Evolutionary conservation across 2,329 filamentous ascomycete species (phyloP), one percentile per base, ranked within the genome.

Genomic region (Reticulascus tulasneorum): DNA sequence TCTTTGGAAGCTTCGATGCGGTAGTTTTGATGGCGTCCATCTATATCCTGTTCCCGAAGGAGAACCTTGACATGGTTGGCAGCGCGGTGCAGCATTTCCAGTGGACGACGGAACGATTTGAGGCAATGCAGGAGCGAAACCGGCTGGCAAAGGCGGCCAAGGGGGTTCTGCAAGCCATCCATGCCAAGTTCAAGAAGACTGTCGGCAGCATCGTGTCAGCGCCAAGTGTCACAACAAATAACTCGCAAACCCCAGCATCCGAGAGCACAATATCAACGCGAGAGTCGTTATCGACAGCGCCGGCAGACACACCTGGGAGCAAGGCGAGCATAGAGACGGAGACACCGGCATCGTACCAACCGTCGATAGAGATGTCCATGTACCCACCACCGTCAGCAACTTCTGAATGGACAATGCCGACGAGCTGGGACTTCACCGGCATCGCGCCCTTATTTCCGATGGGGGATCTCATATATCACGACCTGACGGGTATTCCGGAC

Each of bases 1-100:
- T 81, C 51, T 79, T 79, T 34, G 75, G 75, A 34, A 80, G 75
- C 7, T 82, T 82, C 40, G 78, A 82, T 47, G 77, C 78, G 11
- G 71, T 80, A 15, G 74, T 82, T 12, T 63, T 82, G 37, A 64
- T 80, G 35, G 72, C 77, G 0, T 71, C 75, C 13, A 72, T 81
- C 21, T 79, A 75, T 50, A 79, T 82, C 22, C 52, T 82, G 8
- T 79, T 79, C 42, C 77, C 77, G 2, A 62, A 60, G 16, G 75
- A 80, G 47, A 70, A 78, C 37, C 50, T 57, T 3, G 70, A 73
- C 18, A 54, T 72, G 19, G 54, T 73, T 1, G 57, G 64, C 5
- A 59, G 59, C 17, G 67, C 71, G 1, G 53, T 73, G 8, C 72
- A 75, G 47, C 75, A 80, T 46, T 79, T 78, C 45, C 66, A 71